Evolutionary conservation across 495 filamentous ascomycete genomes (phyloP), one percentile per base, ranked within the genome.

Genomic region (Hypoxylon cercidicola): DNA sequence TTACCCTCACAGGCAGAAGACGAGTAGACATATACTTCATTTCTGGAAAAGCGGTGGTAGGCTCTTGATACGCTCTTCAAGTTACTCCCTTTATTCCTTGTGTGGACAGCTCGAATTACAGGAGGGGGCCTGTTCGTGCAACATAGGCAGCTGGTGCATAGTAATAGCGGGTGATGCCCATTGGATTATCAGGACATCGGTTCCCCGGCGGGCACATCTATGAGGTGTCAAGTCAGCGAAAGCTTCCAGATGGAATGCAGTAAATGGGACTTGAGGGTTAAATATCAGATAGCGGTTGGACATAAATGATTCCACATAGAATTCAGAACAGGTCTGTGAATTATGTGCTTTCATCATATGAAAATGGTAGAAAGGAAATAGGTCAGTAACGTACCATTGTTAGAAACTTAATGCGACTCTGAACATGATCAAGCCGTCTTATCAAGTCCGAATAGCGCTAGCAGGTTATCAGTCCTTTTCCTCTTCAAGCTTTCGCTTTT

Each of bases 261-360:
- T 41, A 49, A 16, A 4, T 16, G 34, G 18, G 34, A 34, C 1
- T 32, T 15, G 54, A 23, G 25, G 46, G 37, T 37, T 56, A 55
- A 44, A 62, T 77, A 77, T 91, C 88, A 91, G 89, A 90, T 85
- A 90, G 88, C 87, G 88, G 88, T 91, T 90, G 88, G 85, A 87
- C 83, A 82, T 81, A 86, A 83, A 78, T 73, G 73, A 72, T 73
- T 84, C 82, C 81, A 87, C 85, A 89, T 82, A 46, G 66, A 66
- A 71, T 88, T 91, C 86, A 82, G 89, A 88, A 88, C 89, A 91
- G 89, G 89, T 91, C 89, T 91, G 87, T 89, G 87, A 85, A 85
- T 82, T 82, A 82, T 84, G 77, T 78, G 68, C 76, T 75, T 82
- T 89, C 86, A 89, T 89, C 86, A 87, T 85, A 67, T 74, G 75